Percentiles rank a stretch among this genome's conserved stretches.
Conservation (phyloP, 2,329 filamentous ascomycete genomes). For the Arthrobotrys entomopaga region DNA sequence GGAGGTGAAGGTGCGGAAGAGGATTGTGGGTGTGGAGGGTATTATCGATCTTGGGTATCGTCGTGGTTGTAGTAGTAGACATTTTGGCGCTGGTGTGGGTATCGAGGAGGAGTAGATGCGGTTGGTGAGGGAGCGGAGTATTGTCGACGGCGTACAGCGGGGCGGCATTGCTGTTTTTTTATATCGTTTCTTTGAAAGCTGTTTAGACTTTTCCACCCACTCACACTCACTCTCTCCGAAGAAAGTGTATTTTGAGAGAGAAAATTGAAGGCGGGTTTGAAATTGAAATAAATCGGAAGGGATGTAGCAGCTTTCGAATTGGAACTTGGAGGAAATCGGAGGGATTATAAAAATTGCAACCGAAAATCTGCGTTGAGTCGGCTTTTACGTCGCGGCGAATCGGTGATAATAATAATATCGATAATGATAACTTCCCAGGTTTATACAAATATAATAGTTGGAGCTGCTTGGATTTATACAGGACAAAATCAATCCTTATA, state of each 20-base stretch:
- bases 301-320: no score
- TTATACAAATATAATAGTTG: no score
- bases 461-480: no score
- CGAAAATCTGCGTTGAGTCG: conserved; percentile 34
- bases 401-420: conserved; percentile 47
- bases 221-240: no score
- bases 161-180: conserved; percentile 29
- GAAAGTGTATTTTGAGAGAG: no score
- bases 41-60: background rate
- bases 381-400: conserved; percentile 8
- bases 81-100: conserved; percentile 14
- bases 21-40: background rate
- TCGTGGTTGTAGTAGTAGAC: conserved; percentile 7
- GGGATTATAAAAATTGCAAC: conserved; percentile 29
- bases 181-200: background rate
- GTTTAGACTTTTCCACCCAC: no score
- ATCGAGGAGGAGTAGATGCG: background rate
- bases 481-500: no score
- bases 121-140: conserved; percentile 16
- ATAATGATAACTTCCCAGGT: no score
- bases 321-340: conserved; percentile 12
- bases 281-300: no score
- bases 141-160: conserved; percentile 32
- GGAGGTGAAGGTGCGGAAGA: conserved; percentile 69
- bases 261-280: no score